Evolutionary conservation across 2,329 filamentous ascomycete species (phyloP), one percentile per base, ranked within the genome.

Genomic region (Cryphonectria radicalis): DNA sequence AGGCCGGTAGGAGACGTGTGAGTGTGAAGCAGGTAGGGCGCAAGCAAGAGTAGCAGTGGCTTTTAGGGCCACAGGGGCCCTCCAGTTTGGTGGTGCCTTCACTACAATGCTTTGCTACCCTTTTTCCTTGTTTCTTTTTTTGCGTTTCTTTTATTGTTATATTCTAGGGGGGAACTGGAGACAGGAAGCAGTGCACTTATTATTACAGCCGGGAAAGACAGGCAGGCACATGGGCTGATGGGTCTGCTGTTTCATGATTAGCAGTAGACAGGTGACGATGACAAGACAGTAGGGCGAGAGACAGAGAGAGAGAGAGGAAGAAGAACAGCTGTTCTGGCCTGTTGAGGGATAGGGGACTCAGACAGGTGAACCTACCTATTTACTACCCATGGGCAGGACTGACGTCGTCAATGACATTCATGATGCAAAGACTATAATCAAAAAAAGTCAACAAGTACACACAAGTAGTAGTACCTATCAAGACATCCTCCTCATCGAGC

Each of bases 391-490:
- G 43, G 28, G 42, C n/a, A 22, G 62, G 40, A 5, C 22, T 43
- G 28, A 32, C 50, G 37, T 8, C 28, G 63, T n/a, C 59, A 40
- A 69, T 35, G 67, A 65, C 62, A 46, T 65, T 69, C 63, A 69
- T 60, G 67, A 69, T 65, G 68, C 60, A 65, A 63, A 69, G 62
- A 69, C 62, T 69, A 69, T 63, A n/a, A 35, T 25, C 37, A 46
- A 65, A 65, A 50, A 69, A 69, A 59, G 63, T 66, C 68, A 50
- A 66, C 60, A 63, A 69, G 68, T 69, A 69, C 68, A 69, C 50
- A 46, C n/a, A 37, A 55, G 37, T 32, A 8, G n/a, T 28, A 28
- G 46, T 40, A 66, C 63, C 53, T 35, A 63, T 42, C 25, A 28
- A 28, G 40, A 28, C 28, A 25, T 50, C 22, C 42, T 50, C 22